phyloP scores from a whole-genome alignment of 1,284 basidiomycete species.

The Neolentinus lepideus region DNA sequence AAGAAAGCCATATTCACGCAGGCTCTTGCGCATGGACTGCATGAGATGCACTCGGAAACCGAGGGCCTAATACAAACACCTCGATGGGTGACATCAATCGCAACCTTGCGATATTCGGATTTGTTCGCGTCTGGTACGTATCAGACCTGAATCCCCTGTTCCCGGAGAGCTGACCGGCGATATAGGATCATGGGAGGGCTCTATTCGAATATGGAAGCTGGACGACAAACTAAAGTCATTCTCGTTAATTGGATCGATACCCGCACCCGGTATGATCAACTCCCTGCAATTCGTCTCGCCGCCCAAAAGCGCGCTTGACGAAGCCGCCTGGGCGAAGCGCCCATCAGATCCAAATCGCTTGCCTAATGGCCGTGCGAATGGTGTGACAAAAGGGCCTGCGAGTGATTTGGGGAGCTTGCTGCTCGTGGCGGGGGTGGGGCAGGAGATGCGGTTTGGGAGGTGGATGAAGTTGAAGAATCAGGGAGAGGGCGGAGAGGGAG shows the following conservation, averaged over 20 bases:
- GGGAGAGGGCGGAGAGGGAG: conserved; percentile 38
- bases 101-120: conserved; percentile 83
- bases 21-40: conserved; percentile 82
- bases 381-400: conserved; percentile 8
- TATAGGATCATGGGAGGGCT: conserved; percentile 88
- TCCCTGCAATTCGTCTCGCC: conserved; percentile 76
- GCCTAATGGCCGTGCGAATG: conserved; percentile 6
- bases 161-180: conserved; percentile 5
- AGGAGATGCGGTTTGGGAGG: conserved; percentile 85
- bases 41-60: conserved; percentile 60
- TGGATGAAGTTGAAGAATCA: conserved; percentile 69
- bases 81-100: conserved; percentile 87
- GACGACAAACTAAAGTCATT: conserved; percentile 75
- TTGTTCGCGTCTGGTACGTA: conserved; percentile 79
- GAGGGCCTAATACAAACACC: conserved; percentile 75
- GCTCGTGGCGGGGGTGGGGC: conserved; percentile 75
- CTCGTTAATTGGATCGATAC: conserved; percentile 52
- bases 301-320: conserved; percentile 40
- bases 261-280: conserved; percentile 80
- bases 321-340: conserved; percentile 33
- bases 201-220: conserved; percentile 86
- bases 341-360: neutral
- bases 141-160: conserved; percentile 3
- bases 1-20: conserved; percentile 93
- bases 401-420: conserved; percentile 38